These are phyloP conservation scores for Termitomyces sp. DNA, from an alignment of 768 basidiomycete genomes.

Conservation along the genomic window DNA sequence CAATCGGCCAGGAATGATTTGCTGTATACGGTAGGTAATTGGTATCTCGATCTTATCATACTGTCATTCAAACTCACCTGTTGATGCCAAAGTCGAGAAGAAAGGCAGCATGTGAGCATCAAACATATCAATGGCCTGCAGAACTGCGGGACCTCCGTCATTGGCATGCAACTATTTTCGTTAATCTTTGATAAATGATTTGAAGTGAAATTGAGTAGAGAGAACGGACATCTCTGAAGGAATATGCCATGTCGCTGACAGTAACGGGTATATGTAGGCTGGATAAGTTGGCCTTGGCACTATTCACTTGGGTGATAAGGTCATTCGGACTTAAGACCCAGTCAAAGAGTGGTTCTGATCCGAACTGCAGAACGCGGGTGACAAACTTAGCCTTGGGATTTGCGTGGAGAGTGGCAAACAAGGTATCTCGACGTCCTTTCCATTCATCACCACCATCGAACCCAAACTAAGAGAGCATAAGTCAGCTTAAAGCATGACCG, in stretches of 20 bases:
- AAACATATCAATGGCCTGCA: constrained; percentile 57
- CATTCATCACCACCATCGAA: constrained; percentile 44
- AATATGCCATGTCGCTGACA: constrained; percentile 60
- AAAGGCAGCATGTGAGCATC: constrained; percentile 71
- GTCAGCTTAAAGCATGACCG: neutral
- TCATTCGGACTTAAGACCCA: constrained; percentile 39
- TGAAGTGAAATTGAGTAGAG: neutral
- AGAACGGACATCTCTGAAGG: constrained; percentile 37
- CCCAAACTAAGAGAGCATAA: constrained; percentile 33
- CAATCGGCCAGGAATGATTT: constrained; percentile 56
- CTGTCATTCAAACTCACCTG: constrained; percentile 27
- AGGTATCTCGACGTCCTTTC: constrained; percentile 45
- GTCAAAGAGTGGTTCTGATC: constrained; percentile 66
- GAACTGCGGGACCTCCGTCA: constrained; percentile 46
- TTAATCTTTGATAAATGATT: neutral
- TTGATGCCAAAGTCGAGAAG: constrained; percentile 52
- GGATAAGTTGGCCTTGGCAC: constrained; percentile 43
- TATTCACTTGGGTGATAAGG: constrained; percentile 45
- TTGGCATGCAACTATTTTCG: constrained; percentile 28
- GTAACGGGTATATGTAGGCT: constrained; percentile 60
- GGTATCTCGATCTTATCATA: neutral
- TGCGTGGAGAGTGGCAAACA: constrained; percentile 46
- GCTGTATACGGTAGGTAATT: constrained; percentile 27
- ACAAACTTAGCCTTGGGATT: constrained; percentile 62
- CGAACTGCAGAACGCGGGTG: constrained; percentile 62